These are phyloP conservation scores for Closterium sp. DNA, from an alignment of 139 green algal genomes.

Conservation along the genomic window DNA sequence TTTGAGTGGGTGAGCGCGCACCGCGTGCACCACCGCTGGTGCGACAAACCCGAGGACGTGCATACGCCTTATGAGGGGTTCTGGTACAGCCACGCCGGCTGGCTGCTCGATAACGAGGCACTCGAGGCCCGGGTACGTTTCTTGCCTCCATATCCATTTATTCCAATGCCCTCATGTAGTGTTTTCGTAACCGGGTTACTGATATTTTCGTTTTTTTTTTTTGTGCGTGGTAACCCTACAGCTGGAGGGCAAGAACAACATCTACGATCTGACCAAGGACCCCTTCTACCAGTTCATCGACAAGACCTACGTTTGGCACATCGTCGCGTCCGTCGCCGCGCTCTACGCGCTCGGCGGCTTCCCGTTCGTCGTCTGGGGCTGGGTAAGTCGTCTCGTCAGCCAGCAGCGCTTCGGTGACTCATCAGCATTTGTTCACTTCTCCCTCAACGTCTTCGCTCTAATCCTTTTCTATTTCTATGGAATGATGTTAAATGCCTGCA, in stretches of 20 bases:
- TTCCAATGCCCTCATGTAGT: no score
- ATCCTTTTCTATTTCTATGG: no score
- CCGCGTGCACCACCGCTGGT: slow-evolving; percentile 95
- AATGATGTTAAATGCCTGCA: neutral
- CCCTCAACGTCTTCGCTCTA: neutral
- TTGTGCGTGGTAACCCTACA: slow-evolving; percentile 57
- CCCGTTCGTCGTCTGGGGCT: slow-evolving; percentile 88
- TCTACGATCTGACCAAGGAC: slow-evolving; percentile 77
- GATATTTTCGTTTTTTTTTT: no score
- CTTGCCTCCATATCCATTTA: no score
- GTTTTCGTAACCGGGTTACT: no score
- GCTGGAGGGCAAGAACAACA: slow-evolving; percentile 77
- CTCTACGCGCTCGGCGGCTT: slow-evolving; percentile 86
- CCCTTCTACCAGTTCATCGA: slow-evolving; percentile 88
- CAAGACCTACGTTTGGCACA: slow-evolving; percentile 85
- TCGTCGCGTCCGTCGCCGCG: slow-evolving; percentile 72
- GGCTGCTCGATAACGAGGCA: slow-evolving; percentile 89
- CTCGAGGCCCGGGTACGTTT: slow-evolving; percentile 51
- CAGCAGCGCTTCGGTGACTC: neutral
- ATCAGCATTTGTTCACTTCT: neutral
- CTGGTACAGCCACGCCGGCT: slow-evolving; percentile 96
- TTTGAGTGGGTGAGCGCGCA: slow-evolving; percentile 90
- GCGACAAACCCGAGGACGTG: slow-evolving; percentile 94
- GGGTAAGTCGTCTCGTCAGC: slow-evolving; percentile 42
- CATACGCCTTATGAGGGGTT: slow-evolving; percentile 98